Base-by-base conservation (phyloP, 2,329 filamentous ascomycete species). In the Beauveria brongniartii region DNA sequence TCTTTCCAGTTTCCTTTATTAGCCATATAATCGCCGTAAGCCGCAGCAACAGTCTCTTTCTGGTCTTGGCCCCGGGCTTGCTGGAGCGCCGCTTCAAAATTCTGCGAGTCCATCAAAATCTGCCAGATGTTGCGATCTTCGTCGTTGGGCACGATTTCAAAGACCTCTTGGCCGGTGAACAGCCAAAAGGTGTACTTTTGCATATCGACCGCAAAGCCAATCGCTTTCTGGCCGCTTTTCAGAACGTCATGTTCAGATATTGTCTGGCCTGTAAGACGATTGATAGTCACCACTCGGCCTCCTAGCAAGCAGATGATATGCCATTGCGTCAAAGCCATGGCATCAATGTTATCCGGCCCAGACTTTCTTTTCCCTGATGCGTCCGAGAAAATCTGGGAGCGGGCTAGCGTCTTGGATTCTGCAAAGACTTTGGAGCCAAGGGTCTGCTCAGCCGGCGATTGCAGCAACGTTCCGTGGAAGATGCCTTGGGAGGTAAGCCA, bases 141-240 rank as follows among this genome's bases (percentile, higher is more conserved):
- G 61, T 97, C 91, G 50, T 87, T 88, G 14, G 93, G 88, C 14
- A 94, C 90, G 62, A 99, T 88, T 75, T 99, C 94, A 67, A 92
- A 97, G 55, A 99, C 96, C 69, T 96, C 92, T 61, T 90, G 83
- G 0, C 85, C 83, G 0, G 93, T 97, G 70, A 97, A 96, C 2
- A 99, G 82, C 94, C 95, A 99, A 71, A 93, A 97, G 0, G 94
- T 99, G 69, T 93, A 95, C 78, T 97, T 96, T 72, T 94, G 93
- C 63, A 89, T 83, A 73, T 99, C 94, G 9, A 93, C 87, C 55
- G 92, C 88, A 20, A 99, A 82, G 0, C 90, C 92, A n/a, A 99
- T 78, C 5, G 88, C 85, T 67, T 82, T 87, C 67, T 96, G 90
- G 0, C 89, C 90, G 5, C 85, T 82, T 60, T 93, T 89, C 16